A percentile compares a stretch with the other conserved stretches of the same genome.
phyloP scores from a whole-genome alignment of 148 eudicot species.

The Heliosperma pusillum region DNA sequence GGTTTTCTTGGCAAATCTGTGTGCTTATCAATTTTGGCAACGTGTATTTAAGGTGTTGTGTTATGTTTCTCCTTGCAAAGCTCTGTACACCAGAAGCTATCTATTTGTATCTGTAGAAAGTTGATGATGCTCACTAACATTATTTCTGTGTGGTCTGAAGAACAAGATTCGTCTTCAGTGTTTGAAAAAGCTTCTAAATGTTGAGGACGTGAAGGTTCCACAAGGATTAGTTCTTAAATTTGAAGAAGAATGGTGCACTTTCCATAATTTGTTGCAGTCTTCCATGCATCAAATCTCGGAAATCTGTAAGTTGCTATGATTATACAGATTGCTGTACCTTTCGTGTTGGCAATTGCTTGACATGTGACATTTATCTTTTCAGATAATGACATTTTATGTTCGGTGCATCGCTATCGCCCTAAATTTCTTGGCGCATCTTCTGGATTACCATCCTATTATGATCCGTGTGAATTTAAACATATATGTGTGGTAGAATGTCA shows the following conservation, averaged over 20 bases:
- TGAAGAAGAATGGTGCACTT: slow-evolving; percentile 90
- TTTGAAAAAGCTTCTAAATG: slow-evolving; percentile 40
- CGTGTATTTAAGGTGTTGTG: slow-evolving; percentile 57
- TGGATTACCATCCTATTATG: slow-evolving; percentile 57
- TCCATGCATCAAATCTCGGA: slow-evolving; percentile 66
- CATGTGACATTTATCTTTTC: slow-evolving; percentile 28
- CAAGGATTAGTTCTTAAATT: slow-evolving; percentile 27
- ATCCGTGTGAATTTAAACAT: slow-evolving; percentile 61
- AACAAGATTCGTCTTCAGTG: slow-evolving; percentile 60
- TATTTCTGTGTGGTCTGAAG: slow-evolving; percentile 44
- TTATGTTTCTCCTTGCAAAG: slow-evolving; percentile 3
- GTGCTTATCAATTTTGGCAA: slow-evolving; percentile 92
- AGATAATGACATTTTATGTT: slow-evolving; percentile 73
- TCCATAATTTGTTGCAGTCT: slow-evolving; percentile 69
- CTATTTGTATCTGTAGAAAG: not conserved
- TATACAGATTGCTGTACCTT: not conserved
- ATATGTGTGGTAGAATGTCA: slow-evolving; percentile 42
- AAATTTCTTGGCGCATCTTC: slow-evolving; percentile 46
- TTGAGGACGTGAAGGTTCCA: slow-evolving; percentile 31
- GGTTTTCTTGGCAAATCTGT: slow-evolving; percentile 53
- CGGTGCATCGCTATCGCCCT: slow-evolving; percentile 79
- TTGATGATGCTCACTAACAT: not conserved
- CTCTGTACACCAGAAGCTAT: not conserved
- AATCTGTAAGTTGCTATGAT: slow-evolving; percentile 50
- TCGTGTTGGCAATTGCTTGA: not conserved